phyloP scores from a whole-genome alignment of 495 filamentous ascomycete species.

The Podospora pseudopauciseta region DNA sequence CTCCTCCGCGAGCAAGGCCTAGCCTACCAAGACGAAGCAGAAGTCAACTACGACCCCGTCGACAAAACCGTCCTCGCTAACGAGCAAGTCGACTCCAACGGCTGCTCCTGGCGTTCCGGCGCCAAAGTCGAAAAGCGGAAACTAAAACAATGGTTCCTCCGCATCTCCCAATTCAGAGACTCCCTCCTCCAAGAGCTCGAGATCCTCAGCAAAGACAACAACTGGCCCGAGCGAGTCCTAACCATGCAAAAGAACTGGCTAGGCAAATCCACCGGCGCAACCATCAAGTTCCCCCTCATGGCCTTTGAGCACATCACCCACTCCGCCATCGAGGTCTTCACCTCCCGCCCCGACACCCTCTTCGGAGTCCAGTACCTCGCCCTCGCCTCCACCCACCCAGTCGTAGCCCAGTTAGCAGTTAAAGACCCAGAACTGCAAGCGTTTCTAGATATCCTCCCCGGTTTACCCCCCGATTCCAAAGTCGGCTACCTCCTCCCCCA shows the following conservation, averaged over 20 bases:
- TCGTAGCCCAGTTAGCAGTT: slow-evolving; percentile 60
- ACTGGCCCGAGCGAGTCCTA: slow-evolving; percentile 78
- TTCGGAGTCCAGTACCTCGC: slow-evolving; percentile 83
- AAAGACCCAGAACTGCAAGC: slow-evolving; percentile 56
- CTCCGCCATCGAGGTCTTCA: slow-evolving; percentile 67
- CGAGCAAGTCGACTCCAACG: slow-evolving; percentile 82
- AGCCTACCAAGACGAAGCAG: slow-evolving; percentile 72
- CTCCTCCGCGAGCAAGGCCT: slow-evolving; percentile 65
- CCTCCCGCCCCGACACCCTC: slow-evolving; percentile 78
- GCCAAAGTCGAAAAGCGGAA: slow-evolving; percentile 76
- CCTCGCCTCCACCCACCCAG: slow-evolving; percentile 66
- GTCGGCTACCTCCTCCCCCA: slow-evolving; percentile 63
- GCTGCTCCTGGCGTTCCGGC: slow-evolving; percentile 82
- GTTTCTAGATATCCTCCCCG: slow-evolving; percentile 62
- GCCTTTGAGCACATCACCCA: slow-evolving; percentile 34
- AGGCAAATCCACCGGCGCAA: slow-evolving; percentile 69
- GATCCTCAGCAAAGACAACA: slow-evolving; percentile 53
- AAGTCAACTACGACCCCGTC: slow-evolving; percentile 88
- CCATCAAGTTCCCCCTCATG: slow-evolving; percentile 62
- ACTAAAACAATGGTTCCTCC: slow-evolving; percentile 87
- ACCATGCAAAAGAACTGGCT: slow-evolving; percentile 89
- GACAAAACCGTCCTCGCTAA: slow-evolving; percentile 89
- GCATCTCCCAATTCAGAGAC: slow-evolving; percentile 74
- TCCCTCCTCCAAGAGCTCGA: slow-evolving; percentile 70
- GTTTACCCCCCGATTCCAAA: slow-evolving; percentile 67